Conservation (phyloP, 441 rosid genomes). For the Eutrema salsugineum region DNA sequence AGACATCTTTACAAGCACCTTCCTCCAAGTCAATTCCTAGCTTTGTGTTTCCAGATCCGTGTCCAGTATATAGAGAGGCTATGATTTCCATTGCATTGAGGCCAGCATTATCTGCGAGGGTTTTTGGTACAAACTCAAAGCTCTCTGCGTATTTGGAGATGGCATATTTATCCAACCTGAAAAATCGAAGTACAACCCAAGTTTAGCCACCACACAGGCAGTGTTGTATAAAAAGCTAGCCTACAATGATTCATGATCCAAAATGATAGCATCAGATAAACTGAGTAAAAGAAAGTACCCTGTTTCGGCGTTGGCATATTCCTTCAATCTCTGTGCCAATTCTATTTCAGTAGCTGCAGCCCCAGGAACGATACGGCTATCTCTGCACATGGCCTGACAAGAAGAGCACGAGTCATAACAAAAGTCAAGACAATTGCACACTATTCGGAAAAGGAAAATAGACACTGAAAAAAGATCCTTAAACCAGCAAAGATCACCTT, state of each 20-base stretch:
- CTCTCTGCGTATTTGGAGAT: slow-evolving; percentile 95
- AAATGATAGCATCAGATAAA: not conserved
- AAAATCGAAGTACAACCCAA: not conserved
- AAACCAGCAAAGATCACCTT: slow-evolving; percentile 48
- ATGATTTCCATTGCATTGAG: slow-evolving; percentile 96
- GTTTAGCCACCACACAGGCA: not conserved
- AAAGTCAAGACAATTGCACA: not conserved
- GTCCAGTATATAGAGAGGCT: slow-evolving; percentile 88
- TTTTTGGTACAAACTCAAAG: slow-evolving; percentile 98
- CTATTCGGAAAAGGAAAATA: not conserved
- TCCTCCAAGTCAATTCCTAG: slow-evolving; percentile 89
- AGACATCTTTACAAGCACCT: slow-evolving; percentile 79
- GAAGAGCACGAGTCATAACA: not conserved
- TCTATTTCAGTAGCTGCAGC: slow-evolving; percentile 99
- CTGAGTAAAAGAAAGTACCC: slow-evolving; percentile 48
- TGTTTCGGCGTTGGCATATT: slow-evolving; percentile 88
- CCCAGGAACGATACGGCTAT: slow-evolving; percentile 91
- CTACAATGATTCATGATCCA: not conserved
- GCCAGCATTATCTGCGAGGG: slow-evolving; percentile 96
- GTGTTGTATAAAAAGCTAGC: not conserved
- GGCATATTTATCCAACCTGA: slow-evolving; percentile 98
- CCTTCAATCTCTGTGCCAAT: slow-evolving; percentile 93
- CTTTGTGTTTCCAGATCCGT: slow-evolving; percentile 85
- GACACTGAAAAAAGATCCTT: not conserved
- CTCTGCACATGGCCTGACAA: slow-evolving; percentile 96